These are phyloP conservation scores for Aspergillus ruber DNA, from an alignment of 2,329 filamentous ascomycete species.

Conservation along the genomic window DNA sequence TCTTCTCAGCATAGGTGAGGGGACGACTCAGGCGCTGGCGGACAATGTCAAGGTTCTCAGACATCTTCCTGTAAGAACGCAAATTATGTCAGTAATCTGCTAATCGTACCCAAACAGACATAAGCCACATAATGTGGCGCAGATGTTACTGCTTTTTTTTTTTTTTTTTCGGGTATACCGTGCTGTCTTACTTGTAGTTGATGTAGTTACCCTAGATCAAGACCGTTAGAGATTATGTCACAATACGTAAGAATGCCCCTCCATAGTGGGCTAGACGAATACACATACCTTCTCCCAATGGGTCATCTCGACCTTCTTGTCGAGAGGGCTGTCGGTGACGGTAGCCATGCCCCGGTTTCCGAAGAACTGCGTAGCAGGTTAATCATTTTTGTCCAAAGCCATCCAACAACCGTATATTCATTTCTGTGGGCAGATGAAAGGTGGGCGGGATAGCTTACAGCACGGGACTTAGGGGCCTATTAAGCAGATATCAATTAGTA, in stretches of 20 bases:
- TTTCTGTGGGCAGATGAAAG: neutral
- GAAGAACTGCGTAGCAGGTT: conserved; percentile 48
- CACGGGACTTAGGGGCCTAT: conserved; percentile 41
- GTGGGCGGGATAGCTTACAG: conserved; percentile 30
- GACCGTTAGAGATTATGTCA: conserved; percentile 18
- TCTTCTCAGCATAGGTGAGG: conserved; percentile 94
- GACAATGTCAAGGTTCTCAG: conserved; percentile 90
- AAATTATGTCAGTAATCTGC: conserved; percentile 16
- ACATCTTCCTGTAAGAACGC: conserved; percentile 72
- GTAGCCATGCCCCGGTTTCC: conserved; percentile 71
- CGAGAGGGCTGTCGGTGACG: conserved; percentile 75
- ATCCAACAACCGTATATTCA: neutral
- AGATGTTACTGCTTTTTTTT: neutral
- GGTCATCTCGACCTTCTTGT: conserved; percentile 96
- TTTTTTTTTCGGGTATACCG: neutral
- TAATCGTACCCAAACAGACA: neutral
- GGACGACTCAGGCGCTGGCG: conserved; percentile 84
- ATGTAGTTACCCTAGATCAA: conserved; percentile 70
- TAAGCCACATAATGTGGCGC: neutral
- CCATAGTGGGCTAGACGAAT: conserved; percentile 1
- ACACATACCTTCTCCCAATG: conserved; percentile 71
- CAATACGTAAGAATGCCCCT: neutral
- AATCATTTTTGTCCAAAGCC: conserved; percentile 9
- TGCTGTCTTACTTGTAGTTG: conserved; percentile 66
- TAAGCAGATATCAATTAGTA: conserved; percentile 15